Percentiles rank a stretch among this genome's conserved stretches.
These are phyloP conservation scores for Cenococcum geophilum DNA, from an alignment of 495 filamentous ascomycete genomes.

Conservation along the genomic window DNA sequence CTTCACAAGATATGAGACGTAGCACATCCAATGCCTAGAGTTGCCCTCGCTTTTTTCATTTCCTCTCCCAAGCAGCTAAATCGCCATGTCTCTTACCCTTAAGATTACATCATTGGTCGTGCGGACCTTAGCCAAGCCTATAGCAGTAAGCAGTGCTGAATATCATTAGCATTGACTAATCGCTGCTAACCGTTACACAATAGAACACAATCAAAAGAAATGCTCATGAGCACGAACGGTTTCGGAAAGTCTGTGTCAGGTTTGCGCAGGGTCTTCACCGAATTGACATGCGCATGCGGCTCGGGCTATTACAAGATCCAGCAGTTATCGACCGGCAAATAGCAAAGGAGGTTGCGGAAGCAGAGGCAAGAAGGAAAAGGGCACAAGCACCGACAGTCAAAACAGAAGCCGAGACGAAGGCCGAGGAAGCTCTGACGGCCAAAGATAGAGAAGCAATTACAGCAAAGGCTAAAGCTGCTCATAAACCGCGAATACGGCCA, in stretches of 20 bases:
- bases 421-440: constrained; percentile 37
- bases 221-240: constrained; percentile 88
- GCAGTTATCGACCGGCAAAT: constrained; percentile 53
- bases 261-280: constrained; percentile 86
- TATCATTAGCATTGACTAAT: not conserved
- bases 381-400: constrained; percentile 72
- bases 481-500: constrained; percentile 57
- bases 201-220: constrained; percentile 92
- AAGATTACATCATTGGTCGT: constrained; percentile 65
- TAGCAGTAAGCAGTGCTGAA: constrained; percentile 50
- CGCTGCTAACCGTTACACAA: not conserved
- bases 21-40: constrained; percentile 1
- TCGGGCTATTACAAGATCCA: constrained; percentile 76
- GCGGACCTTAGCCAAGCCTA: constrained; percentile 65
- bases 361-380: constrained; percentile 49
- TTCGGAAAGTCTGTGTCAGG: constrained; percentile 63
- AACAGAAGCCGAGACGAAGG: constrained; percentile 64
- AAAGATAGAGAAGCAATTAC: constrained; percentile 46
- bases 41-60: not conserved
- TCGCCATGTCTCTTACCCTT: constrained; percentile 55
- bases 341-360: constrained; percentile 43
- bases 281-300: constrained; percentile 85
- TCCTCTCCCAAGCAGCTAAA: constrained; percentile 8
- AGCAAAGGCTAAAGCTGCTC: constrained; percentile 38
- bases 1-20: not conserved